These are phyloP conservation scores for Ganoderma sp. DNA, from an alignment of 1,284 basidiomycete genomes.

Conservation along the genomic window DNA sequence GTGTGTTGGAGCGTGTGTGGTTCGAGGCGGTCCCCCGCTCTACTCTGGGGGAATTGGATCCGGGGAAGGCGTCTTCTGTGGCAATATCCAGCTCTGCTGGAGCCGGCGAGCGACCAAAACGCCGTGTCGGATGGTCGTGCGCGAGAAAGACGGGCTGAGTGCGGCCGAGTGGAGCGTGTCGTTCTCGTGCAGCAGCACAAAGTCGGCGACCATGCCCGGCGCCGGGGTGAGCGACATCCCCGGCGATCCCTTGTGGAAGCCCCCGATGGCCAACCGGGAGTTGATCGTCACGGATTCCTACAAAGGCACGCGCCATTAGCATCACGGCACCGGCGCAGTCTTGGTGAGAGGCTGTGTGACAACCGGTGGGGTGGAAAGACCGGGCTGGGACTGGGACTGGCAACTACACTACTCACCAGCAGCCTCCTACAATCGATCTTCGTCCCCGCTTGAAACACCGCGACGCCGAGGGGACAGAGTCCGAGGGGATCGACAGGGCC, in stretches of 20 bases:
- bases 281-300: slow-evolving; percentile 39
- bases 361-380: background rate
- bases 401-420: slow-evolving; percentile 48
- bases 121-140: slow-evolving; percentile 49
- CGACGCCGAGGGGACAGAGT: slow-evolving; percentile 62
- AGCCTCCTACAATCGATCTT: slow-evolving; percentile 52
- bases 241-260: slow-evolving; percentile 29
- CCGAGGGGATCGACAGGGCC: slow-evolving; percentile 65
- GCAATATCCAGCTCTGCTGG: slow-evolving; percentile 30
- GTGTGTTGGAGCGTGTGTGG: background rate
- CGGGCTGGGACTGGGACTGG: background rate
- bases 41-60: slow-evolving; percentile 19
- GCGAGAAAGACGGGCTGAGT: slow-evolving; percentile 53
- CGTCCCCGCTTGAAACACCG: slow-evolving; percentile 62
- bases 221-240: slow-evolving; percentile 43
- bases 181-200: slow-evolving; percentile 62
- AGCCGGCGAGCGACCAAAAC: slow-evolving; percentile 35
- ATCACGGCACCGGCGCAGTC: background rate
- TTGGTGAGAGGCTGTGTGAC: slow-evolving; percentile 1
- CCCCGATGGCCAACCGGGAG: slow-evolving; percentile 49
- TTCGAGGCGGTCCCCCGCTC: background rate
- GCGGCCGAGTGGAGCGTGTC: slow-evolving; percentile 52
- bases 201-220: slow-evolving; percentile 56
- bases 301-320: slow-evolving; percentile 11
- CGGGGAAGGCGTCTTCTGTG: slow-evolving; percentile 29